phyloP scores from a whole-genome alignment of 805 yeast genomes.

The Limtongia smithiae region DNA sequence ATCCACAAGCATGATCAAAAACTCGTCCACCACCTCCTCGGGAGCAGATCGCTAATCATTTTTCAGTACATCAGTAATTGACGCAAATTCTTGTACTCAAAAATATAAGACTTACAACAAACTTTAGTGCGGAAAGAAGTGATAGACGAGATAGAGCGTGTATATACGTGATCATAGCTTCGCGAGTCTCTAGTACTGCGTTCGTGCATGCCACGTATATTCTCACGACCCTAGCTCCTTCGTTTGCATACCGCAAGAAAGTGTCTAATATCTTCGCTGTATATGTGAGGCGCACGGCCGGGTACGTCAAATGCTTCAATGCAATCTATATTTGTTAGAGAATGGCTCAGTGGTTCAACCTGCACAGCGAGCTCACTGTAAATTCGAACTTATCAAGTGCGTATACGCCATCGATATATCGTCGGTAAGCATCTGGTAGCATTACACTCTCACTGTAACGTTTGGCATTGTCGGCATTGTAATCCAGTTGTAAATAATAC shows the following conservation, averaged over 20 bases:
- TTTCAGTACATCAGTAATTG: background rate
- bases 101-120: constrained; percentile 7
- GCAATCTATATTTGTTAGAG: too few species aligned
- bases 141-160: constrained; percentile 18
- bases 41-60: constrained; percentile 1
- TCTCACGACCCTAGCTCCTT: constrained; percentile 14
- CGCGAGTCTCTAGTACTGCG: constrained; percentile 9
- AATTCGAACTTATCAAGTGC: constrained; percentile 23
- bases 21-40: background rate
- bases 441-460: constrained; percentile 8
- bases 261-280: constrained; percentile 21
- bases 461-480: constrained; percentile 1
- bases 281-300: constrained; percentile 16
- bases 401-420: constrained; percentile 18
- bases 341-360: too few species aligned
- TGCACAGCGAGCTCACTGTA: constrained; percentile 10
- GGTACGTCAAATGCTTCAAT: constrained; percentile 17
- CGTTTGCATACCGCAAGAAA: constrained; percentile 7
- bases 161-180: constrained; percentile 5
- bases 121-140: constrained; percentile 12
- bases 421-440: constrained; percentile 13
- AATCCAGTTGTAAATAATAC: constrained; percentile 19
- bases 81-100: background rate
- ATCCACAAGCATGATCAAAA: background rate
- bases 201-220: constrained; percentile 9